Base-by-base conservation (phyloP, 202 grass and related monocot species). In the Hordeum pubiflorum region DNA sequence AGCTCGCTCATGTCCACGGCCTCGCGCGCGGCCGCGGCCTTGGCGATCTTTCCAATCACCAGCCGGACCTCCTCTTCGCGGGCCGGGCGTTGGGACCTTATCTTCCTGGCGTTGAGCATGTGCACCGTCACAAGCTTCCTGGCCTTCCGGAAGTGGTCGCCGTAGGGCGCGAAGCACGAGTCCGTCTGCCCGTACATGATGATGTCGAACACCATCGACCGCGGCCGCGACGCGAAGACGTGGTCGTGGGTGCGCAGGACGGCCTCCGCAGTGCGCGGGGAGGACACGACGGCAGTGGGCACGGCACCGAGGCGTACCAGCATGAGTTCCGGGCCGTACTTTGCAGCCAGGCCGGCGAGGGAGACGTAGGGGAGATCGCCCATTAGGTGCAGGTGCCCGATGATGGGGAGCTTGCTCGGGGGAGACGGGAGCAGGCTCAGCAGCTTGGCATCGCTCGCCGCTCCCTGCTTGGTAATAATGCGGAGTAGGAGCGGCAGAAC, bases 331-430 rank as follows among this genome's bases (percentile, higher is more conserved):
- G 80, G 80, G 8, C 88, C 88, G 60, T 90, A 63, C 58, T 64
- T 87, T 39, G 58, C 59, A 2, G 84, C 62, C 11, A 86, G 84
- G 18, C 52, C 59, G 23, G 36, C 37, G 8, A 90, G 68, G 37
- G 84, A 83, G 22, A 76, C 59, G 58, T 90, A 76, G 6, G 80
- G 72, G 24, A 91, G 75, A 11, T 78, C n/a, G 5, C 88, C 89
- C 4, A 91, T 10, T 21, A 82, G 85, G 78, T 87, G 89, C 36
- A 88, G 57, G 85, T 91, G 83, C 1, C 89, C 89, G 54, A 91
- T 82, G 33, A 91, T 4, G 7, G 81, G 82, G 8, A 85, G 73
- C 73, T 43, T 74, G 2, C 10, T 71, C 31, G 85, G 85, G 33
- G 85, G 89, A 24, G 89, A 82, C 0, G 56, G 74, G 36, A 10